phyloP scores from a whole-genome alignment of 1,284 basidiomycete genomes.

The Ustilago cynodontis region DNA sequence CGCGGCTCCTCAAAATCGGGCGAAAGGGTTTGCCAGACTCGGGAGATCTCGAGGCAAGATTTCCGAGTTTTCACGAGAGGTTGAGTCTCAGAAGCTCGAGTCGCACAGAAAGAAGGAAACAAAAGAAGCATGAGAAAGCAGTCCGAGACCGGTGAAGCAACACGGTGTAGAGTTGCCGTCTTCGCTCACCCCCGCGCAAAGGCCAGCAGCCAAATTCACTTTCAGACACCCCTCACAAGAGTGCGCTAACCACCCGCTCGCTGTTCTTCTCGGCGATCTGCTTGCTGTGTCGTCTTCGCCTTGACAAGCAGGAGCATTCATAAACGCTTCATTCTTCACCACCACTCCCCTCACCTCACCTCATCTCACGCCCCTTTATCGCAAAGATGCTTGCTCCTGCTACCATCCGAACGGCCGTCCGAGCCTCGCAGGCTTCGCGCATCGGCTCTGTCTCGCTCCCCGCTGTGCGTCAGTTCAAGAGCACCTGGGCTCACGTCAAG shows the following conservation, averaged over 20 bases:
- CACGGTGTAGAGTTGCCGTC: neutral
- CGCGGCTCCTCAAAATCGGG: neutral
- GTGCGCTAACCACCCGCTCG: neutral
- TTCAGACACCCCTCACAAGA: neutral
- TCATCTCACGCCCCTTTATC: neutral
- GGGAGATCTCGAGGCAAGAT: constrained; percentile 30
- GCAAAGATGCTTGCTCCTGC: constrained; percentile 44
- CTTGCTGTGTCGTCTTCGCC: neutral
- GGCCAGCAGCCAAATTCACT: constrained; percentile 9
- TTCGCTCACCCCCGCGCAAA: constrained; percentile 22
- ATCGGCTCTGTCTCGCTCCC: constrained; percentile 37
- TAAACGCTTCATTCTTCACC: neutral
- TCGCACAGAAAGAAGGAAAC: neutral
- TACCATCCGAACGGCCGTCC: constrained; percentile 45
- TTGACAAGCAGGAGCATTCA: neutral
- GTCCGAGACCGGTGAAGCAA: constrained; percentile 15
- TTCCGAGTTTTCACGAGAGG: constrained; percentile 44
- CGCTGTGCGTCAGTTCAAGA: constrained; percentile 72
- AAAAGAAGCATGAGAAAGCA: neutral
- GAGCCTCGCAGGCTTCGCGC: constrained; percentile 38
- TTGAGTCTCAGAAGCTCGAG: constrained; percentile 33
- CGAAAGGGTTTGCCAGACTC: neutral
- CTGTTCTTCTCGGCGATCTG: constrained; percentile 12
- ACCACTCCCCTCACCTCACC: constrained; percentile 3
- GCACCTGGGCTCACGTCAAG: constrained; percentile 85